Conservation (phyloP, 345 rosid species). For the Barbarea vulgaris region DNA sequence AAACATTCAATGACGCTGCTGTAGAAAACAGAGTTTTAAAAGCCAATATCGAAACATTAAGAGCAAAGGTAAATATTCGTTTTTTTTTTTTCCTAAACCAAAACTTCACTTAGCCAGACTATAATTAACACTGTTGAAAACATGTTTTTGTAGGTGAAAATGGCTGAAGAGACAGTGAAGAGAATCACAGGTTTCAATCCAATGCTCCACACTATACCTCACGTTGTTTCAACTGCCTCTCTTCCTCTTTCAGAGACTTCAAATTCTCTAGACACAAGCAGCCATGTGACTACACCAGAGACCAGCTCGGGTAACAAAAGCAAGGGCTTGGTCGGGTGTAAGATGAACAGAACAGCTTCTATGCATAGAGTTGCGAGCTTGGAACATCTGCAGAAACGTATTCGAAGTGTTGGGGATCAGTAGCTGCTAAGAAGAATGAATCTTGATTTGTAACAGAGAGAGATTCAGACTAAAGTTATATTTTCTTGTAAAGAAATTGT, state of each 20-base stretch:
- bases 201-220: conserved; percentile 56
- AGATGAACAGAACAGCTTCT: conserved; percentile 66
- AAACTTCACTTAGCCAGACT: neutral
- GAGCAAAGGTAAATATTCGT: conserved; percentile 71
- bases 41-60: conserved; percentile 88
- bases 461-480: conserved; percentile 9
- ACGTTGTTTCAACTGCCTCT: conserved; percentile 48
- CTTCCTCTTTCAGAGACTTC: conserved; percentile 55
- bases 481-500: conserved; percentile 25
- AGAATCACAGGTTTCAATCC: conserved; percentile 76
- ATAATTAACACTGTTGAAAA: neutral
- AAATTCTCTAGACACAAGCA: conserved; percentile 41
- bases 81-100: neutral
- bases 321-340: conserved; percentile 48
- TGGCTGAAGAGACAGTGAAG: conserved; percentile 94
- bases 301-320: conserved; percentile 25
- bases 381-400: conserved; percentile 89
- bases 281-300: conserved; percentile 37
- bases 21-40: conserved; percentile 90
- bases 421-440: conserved; percentile 19
- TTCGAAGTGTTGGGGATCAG: conserved; percentile 53
- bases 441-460: conserved; percentile 19
- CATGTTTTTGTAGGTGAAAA: conserved; percentile 64
- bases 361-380: conserved; percentile 86
- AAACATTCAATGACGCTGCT: conserved; percentile 72